These are phyloP conservation scores for Mimosa bimucronata DNA, from an alignment of 306 rosid species.

Conservation along the genomic window DNA sequence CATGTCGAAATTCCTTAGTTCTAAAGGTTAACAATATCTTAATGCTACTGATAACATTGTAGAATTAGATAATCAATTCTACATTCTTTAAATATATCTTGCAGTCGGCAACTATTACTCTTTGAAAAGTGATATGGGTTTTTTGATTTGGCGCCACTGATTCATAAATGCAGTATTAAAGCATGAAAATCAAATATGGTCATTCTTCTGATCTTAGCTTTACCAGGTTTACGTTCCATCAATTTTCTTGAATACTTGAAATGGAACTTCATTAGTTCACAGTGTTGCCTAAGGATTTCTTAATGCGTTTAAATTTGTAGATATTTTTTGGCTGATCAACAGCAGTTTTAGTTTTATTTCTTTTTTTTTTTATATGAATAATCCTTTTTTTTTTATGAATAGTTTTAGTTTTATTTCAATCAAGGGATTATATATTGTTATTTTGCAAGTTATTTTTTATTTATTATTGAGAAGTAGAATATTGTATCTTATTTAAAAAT, in stretches of 20 bases:
- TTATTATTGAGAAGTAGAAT: not conserved
- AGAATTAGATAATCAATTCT: slow-evolving; percentile 1
- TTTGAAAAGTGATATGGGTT: slow-evolving; percentile 18
- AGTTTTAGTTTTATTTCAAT: no score
- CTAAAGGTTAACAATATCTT: slow-evolving; percentile 19
- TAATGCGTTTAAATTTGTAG: slow-evolving; percentile 15
- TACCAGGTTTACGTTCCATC: not conserved
- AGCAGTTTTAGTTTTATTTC: slow-evolving; percentile 4
- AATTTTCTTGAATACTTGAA: not conserved
- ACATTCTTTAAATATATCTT: slow-evolving; percentile 4
- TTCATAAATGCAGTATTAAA: slow-evolving; percentile 1
- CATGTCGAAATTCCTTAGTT: slow-evolving; percentile 10
- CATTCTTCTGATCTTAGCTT: slow-evolving; percentile 3
- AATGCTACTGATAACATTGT: not conserved
- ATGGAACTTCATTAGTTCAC: slow-evolving; percentile 2
- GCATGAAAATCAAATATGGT: slow-evolving; percentile 3
- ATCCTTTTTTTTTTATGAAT: no score
- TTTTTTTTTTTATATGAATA: no score
- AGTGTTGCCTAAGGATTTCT: not conserved
- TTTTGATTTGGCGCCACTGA: slow-evolving; percentile 1
- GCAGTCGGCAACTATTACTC: slow-evolving; percentile 19
- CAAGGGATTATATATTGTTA: not conserved
- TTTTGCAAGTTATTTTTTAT: slow-evolving; percentile 10
- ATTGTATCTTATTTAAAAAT: not conserved
- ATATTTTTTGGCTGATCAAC: slow-evolving; percentile 15